phyloP scores from a whole-genome alignment of 306 rosid genomes.

The Corylus avellana region DNA sequence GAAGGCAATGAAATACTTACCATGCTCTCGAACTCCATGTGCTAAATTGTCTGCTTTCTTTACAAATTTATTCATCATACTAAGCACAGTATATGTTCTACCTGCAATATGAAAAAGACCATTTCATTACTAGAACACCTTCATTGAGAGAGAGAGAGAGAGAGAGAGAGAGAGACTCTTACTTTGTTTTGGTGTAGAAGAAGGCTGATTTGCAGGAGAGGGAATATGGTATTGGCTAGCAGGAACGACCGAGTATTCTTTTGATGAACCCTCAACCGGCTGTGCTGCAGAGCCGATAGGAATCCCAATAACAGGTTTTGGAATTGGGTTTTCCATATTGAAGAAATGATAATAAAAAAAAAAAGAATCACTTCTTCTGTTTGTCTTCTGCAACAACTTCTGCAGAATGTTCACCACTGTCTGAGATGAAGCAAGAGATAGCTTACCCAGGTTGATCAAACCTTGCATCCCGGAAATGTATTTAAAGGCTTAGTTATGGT shows the following conservation, averaged over 20 bases:
- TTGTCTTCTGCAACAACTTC: background rate
- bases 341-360: background rate
- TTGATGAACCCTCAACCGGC: conserved; percentile 28
- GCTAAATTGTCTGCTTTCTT: conserved; percentile 36
- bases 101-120: conserved; percentile 27
- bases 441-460: conserved; percentile 27
- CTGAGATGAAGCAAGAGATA: conserved; percentile 25
- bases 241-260: conserved; percentile 38
- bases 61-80: conserved; percentile 33
- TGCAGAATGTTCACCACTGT: background rate
- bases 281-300: conserved; percentile 28
- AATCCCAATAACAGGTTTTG: conserved; percentile 39
- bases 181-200: conserved; percentile 38
- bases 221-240: conserved; percentile 34
- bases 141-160: background rate
- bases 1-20: conserved; percentile 23
- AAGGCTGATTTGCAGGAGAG: conserved; percentile 12
- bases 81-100: conserved; percentile 32
- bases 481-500: conserved; percentile 11
- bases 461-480: conserved; percentile 23
- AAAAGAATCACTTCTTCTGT: background rate
- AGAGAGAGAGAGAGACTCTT: conserved; percentile 11
- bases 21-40: conserved; percentile 48
- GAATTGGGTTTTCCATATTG: conserved; percentile 45
- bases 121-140: background rate